Evolutionary conservation across 2,329 filamentous ascomycete species (phyloP).

Genomic region (Gaeumannomyces sp.): DNA sequence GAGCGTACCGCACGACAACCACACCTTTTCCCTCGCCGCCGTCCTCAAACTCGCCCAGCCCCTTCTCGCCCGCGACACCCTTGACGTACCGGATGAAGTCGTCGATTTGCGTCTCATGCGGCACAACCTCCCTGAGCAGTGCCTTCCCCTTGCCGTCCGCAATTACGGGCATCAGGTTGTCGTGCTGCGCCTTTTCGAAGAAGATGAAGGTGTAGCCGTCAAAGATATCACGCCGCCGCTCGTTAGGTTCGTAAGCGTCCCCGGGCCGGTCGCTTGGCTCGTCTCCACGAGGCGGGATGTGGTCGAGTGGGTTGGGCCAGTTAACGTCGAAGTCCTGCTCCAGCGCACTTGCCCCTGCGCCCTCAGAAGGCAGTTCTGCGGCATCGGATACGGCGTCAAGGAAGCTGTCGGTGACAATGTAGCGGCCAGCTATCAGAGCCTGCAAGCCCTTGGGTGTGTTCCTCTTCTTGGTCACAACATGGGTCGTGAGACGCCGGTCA

Average conservation of each 20-base stretch:
- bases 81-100: conserved; percentile 77
- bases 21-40: conserved; percentile 63
- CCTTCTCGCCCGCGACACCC: conserved; percentile 67
- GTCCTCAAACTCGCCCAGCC: conserved; percentile 56
- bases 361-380: conserved; percentile 38
- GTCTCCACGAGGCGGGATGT: conserved; percentile 67
- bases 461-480: conserved; percentile 81
- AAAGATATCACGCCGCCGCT: conserved; percentile 64
- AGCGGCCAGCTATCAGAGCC: conserved; percentile 73
- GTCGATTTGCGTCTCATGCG: conserved; percentile 59
- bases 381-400: conserved; percentile 64
- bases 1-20: conserved; percentile 68
- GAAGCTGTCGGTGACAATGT: conserved; percentile 69
- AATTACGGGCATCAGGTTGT: conserved; percentile 68
- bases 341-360: conserved; percentile 45
- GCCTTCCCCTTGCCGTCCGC: conserved; percentile 79
- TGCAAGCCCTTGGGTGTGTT: conserved; percentile 86
- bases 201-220: conserved; percentile 87
- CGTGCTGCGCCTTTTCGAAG: conserved; percentile 67
- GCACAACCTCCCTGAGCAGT: conserved; percentile 55
- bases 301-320: conserved; percentile 71
- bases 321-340: conserved; percentile 72
- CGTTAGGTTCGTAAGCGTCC: conserved; percentile 66
- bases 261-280: conserved; percentile 66
- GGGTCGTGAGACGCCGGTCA: conserved; percentile 65